phyloP scores from a whole-genome alignment of 1,139 yeast species.

The Lodderomyces orthopsilosis region DNA sequence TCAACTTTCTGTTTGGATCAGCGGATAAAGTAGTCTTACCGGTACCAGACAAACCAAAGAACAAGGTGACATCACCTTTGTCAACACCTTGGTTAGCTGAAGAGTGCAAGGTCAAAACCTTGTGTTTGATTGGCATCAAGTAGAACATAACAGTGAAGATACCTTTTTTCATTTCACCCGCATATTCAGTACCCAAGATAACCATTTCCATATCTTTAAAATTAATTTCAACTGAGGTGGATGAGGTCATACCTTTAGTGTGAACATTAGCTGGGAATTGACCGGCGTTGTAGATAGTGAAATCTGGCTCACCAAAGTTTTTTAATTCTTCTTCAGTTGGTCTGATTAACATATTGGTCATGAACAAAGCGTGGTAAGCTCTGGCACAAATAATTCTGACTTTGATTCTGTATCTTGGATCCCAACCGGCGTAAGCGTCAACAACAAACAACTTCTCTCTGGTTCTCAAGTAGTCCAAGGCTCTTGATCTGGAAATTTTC shows the following conservation, averaged over 20 bases:
- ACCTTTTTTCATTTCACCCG: constrained; percentile 99
- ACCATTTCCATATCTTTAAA: constrained; percentile 99
- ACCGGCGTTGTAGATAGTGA: constrained; percentile 98
- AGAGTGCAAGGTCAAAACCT: constrained; percentile 91
- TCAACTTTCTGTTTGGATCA: constrained; percentile 89
- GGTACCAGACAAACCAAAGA: constrained; percentile 96
- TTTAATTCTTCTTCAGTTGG: constrained; percentile 88
- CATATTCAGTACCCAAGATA: constrained; percentile 96
- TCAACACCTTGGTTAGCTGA: constrained; percentile 87
- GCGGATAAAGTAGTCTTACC: constrained; percentile 98
- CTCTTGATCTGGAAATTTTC: constrained; percentile 95
- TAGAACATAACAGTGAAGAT: constrained; percentile 98
- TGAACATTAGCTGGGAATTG: constrained; percentile 97
- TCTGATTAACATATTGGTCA: constrained; percentile 97
- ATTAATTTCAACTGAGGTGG: constrained; percentile 94
- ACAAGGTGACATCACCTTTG: constrained; percentile 81
- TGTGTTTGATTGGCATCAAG: constrained; percentile 93
- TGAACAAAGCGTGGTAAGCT: constrained; percentile 96
- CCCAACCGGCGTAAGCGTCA: constrained; percentile 99
- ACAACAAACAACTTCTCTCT: constrained; percentile 92
- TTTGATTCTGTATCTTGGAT: constrained; percentile 95
- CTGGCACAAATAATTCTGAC: constrained; percentile 97
- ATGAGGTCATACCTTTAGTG: constrained; percentile 96
- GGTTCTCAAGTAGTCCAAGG: constrained; percentile 94
- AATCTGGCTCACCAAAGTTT: constrained; percentile 95